Evolutionary conservation across 2,329 filamentous ascomycete genomes (phyloP).

Genomic region (Cytospora mali): DNA sequence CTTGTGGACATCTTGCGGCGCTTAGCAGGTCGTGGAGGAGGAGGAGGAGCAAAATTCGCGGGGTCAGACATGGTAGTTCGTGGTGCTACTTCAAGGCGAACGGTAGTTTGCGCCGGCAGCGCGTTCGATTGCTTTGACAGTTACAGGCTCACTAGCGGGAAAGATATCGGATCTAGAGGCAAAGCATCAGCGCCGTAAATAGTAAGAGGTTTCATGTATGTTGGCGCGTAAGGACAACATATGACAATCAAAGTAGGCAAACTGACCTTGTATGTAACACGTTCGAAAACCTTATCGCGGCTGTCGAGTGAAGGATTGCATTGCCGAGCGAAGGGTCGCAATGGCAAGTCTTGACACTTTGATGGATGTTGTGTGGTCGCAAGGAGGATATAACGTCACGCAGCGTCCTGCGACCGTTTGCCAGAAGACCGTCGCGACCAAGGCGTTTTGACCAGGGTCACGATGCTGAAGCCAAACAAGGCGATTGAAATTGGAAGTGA

Average conservation of each 20-base stretch:
- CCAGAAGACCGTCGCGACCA: not conserved
- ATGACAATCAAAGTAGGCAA: not conserved
- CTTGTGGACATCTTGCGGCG: conserved; percentile 24
- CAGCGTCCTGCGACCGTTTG: not conserved
- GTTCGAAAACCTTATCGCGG: not conserved
- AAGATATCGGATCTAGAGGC: not conserved
- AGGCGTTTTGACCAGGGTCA: not conserved
- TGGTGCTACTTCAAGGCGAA: not conserved
- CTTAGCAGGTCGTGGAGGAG: conserved; percentile 21
- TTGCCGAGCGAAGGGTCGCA: not conserved
- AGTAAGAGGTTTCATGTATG: not conserved
- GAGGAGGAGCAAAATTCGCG: not conserved
- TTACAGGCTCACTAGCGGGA: not conserved
- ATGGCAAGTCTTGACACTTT: not conserved
- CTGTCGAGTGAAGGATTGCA: not conserved
- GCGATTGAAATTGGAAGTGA: not conserved
- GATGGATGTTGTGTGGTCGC: not conserved
- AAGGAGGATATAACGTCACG: not conserved
- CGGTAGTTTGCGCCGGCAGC: not conserved
- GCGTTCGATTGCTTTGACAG: not conserved
- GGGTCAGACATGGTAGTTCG: conserved; percentile 19
- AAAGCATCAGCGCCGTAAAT: not conserved
- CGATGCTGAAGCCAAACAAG: not conserved
- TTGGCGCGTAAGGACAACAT: not conserved
- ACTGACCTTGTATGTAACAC: not conserved